A percentile compares a stretch with the other conserved stretches of the same genome.
Evolutionary conservation across 2,329 filamentous ascomycete genomes (phyloP).

Genomic region (Tolypocladium album): DNA sequence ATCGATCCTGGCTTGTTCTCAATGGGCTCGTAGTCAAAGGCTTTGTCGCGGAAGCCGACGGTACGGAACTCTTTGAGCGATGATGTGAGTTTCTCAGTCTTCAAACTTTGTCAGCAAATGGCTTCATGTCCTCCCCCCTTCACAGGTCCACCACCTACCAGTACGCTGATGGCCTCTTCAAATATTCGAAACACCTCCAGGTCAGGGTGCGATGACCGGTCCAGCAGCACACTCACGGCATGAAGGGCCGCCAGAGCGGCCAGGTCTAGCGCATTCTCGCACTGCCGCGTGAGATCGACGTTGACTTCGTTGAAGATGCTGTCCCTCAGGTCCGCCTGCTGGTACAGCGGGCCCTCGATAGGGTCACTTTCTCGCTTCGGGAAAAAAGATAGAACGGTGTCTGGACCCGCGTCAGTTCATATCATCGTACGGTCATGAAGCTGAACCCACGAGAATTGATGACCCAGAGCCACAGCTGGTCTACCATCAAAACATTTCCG

Average conservation of each 20-base stretch:
- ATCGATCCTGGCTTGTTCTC: constrained; percentile 30
- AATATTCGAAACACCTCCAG: constrained; percentile 55
- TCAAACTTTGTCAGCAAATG: neutral
- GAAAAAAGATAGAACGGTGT: constrained; percentile 43
- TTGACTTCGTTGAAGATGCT: constrained; percentile 58
- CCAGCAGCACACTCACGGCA: constrained; percentile 50
- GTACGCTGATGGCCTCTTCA: constrained; percentile 52
- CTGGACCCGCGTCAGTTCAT: constrained; percentile 17
- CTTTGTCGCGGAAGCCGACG: constrained; percentile 40
- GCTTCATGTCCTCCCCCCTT: rapidly evolving
- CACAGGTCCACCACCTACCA: constrained; percentile 28
- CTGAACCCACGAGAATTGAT: constrained; percentile 38
- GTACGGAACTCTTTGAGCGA: constrained; percentile 52
- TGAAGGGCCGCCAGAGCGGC: constrained; percentile 52
- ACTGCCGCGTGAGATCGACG: constrained; percentile 50
- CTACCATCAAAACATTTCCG: constrained; percentile 55
- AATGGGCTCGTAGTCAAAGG: constrained; percentile 25
- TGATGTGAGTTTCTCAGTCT: constrained; percentile 52
- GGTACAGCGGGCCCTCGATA: constrained; percentile 43
- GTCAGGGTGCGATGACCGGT: constrained; percentile 48
- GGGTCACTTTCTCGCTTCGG: constrained; percentile 42
- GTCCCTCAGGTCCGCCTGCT: constrained; percentile 51
- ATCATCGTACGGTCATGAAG: neutral
- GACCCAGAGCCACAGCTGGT: constrained; percentile 53
- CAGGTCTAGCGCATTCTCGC: constrained; percentile 50